Evolutionary conservation across 345 rosid genomes (phyloP).

Genomic region (Salix suchowensis): DNA sequence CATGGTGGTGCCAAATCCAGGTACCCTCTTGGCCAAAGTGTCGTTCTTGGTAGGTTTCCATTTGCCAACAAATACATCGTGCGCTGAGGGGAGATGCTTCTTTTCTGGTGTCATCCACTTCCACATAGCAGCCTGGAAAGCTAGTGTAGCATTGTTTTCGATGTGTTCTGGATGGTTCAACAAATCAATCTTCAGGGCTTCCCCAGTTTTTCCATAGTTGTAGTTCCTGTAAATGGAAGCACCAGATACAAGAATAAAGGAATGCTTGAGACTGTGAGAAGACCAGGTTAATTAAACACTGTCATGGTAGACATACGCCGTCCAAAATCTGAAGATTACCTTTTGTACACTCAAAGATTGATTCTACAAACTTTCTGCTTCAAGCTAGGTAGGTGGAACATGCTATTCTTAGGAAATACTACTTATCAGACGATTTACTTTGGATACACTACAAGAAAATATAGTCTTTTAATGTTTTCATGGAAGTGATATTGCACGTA

Average conservation of each 20-base stretch:
- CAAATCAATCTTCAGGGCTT: conserved; percentile 63
- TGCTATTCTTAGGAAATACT: background rate
- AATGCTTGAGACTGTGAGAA: background rate
- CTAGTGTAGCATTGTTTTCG: conserved; percentile 71
- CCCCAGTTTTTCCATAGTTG: conserved; percentile 73
- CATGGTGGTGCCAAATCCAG: conserved; percentile 78
- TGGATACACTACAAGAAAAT: background rate
- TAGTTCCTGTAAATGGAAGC: conserved; percentile 52
- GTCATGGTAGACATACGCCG: background rate
- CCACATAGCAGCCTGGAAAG: conserved; percentile 78
- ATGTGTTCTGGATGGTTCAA: conserved; percentile 66
- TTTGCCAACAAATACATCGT: conserved; percentile 62
- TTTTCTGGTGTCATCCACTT: conserved; percentile 85
- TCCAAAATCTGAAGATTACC: background rate
- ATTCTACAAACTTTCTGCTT: background rate
- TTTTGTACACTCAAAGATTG: background rate
- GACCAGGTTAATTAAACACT: background rate
- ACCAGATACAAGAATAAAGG: background rate
- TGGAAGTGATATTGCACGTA: background rate
- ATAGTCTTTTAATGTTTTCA: background rate
- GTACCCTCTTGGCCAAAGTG: conserved; percentile 59
- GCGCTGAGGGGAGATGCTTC: conserved; percentile 74
- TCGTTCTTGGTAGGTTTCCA: conserved; percentile 89
- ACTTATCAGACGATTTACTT: background rate
- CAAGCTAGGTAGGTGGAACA: background rate